These are phyloP conservation scores for Schizosaccharomyces osmophilus DNA, from an alignment of 805 yeast species.

Conservation along the genomic window DNA sequence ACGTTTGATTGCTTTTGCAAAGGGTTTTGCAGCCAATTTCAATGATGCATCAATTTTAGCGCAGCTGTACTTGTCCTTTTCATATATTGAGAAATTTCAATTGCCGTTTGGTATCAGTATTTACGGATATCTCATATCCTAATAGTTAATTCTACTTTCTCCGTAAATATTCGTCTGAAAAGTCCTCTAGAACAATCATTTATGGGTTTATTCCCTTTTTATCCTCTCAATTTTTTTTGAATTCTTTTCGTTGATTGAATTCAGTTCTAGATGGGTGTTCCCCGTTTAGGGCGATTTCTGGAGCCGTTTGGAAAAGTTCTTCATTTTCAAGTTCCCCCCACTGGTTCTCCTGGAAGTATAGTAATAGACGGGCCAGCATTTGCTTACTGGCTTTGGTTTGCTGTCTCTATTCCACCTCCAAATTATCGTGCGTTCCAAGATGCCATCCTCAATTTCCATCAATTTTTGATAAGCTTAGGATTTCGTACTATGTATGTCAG, in stretches of 20 bases:
- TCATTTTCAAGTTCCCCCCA: background rate
- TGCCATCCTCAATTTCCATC: background rate
- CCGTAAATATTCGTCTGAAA: no score
- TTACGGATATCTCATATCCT: no score
- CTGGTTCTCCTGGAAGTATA: background rate
- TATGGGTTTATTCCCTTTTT: no score
- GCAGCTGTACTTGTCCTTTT: no score
- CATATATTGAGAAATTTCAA: no score
- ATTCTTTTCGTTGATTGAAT: background rate
- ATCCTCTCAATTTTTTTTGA: background rate
- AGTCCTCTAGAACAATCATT: no score
- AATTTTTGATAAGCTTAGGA: background rate
- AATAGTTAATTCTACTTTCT: no score
- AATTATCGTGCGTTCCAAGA: background rate
- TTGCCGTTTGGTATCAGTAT: no score
- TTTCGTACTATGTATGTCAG: background rate
- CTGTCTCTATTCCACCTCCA: background rate
- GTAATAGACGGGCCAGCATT: constrained; percentile 2
- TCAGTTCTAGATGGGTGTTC: background rate
- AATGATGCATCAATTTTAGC: no score
- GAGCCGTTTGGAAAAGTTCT: background rate
- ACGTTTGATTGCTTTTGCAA: no score
- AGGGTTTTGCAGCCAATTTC: no score
- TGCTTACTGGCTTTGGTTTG: background rate
- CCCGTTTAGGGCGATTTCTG: background rate